Percentiles rank a stretch among this genome's conserved stretches.
Conservation (phyloP, 345 rosid genomes). For the Microcos paniculata region DNA sequence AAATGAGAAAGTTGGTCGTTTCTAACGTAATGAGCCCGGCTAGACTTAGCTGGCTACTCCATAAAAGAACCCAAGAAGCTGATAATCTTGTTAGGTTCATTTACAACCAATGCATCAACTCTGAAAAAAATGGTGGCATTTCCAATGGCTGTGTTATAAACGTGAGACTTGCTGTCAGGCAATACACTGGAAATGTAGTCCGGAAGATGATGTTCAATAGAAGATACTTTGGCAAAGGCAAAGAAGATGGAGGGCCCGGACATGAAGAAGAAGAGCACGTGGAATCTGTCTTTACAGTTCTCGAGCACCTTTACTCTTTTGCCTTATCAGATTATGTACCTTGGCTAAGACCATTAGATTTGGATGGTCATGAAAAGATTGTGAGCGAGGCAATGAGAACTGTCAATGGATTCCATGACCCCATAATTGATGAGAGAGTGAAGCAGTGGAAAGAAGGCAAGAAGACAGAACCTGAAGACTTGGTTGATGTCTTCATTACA, state of each 20-base stretch:
- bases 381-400: neutral
- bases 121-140: neutral
- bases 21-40: conserved; percentile 27
- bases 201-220: conserved; percentile 26
- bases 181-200: neutral
- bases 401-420: neutral
- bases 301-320: neutral
- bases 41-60: conserved; percentile 30
- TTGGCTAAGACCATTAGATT: neutral
- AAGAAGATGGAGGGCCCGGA: conserved; percentile 26
- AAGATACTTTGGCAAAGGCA: conserved; percentile 26
- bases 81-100: conserved; percentile 42
- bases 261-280: conserved; percentile 28
- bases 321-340: neutral
- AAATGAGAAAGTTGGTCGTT: conserved; percentile 40
- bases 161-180: neutral
- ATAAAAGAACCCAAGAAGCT: conserved; percentile 45
- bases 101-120: conserved; percentile 27
- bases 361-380: conserved; percentile 3
- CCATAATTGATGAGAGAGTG: neutral
- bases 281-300: neutral
- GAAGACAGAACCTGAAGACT: neutral
- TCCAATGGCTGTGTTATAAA: neutral
- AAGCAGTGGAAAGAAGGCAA: neutral
- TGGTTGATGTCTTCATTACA: neutral